A percentile compares a stretch with the other conserved stretches of the same genome.
phyloP scores from a whole-genome alignment of 179 eudicot genomes.

The Silene noctiflora region DNA sequence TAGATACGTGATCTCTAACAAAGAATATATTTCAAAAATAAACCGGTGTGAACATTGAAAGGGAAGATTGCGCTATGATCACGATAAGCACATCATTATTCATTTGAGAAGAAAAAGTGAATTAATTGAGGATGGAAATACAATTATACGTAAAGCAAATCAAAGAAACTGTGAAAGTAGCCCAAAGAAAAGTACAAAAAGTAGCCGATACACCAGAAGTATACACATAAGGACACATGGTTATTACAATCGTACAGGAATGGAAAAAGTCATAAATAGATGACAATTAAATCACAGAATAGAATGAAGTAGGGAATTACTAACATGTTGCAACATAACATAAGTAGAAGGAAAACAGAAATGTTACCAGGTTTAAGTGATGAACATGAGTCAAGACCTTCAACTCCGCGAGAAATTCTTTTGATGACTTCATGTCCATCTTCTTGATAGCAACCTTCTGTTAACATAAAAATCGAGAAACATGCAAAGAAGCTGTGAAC shows the following conservation, averaged over 20 bases:
- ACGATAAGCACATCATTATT: no score
- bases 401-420: constrained; percentile 59
- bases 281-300: not conserved
- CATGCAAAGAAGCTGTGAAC: not conserved
- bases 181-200: no score
- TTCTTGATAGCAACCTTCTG: constrained; percentile 70
- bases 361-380: constrained; percentile 60
- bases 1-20: no score
- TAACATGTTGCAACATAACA: not conserved
- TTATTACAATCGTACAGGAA: not conserved
- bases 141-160: no score
- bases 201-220: no score
- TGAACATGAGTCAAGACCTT: constrained; percentile 63
- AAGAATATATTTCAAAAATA: no score
- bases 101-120: no score
- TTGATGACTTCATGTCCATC: constrained; percentile 57
- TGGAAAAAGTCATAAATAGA: not conserved
- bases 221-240: not conserved
- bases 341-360: not conserved
- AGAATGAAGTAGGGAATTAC: not conserved
- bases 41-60: no score
- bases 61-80: no score
- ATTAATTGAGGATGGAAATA: no score
- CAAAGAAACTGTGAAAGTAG: no score
- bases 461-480: not conserved